These are phyloP conservation scores for Mycena chlorophos DNA, from an alignment of 768 basidiomycete genomes.

Conservation along the genomic window DNA sequence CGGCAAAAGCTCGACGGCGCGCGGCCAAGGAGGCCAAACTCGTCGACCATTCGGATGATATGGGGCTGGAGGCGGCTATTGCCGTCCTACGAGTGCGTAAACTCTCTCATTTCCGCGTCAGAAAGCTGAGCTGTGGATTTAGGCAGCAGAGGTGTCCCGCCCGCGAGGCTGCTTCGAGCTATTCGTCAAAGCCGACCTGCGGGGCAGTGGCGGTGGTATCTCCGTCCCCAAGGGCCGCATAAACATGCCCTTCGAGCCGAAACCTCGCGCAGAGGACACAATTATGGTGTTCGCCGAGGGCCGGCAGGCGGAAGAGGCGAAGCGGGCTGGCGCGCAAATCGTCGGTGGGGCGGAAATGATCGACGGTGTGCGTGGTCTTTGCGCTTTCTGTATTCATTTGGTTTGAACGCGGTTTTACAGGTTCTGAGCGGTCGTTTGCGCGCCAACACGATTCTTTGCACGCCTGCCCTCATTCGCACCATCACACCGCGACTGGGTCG, in stretches of 20 bases:
- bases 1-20: conserved; percentile 62
- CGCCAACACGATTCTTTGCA: conserved; percentile 84
- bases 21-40: conserved; percentile 54
- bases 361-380: conserved; percentile 66
- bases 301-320: conserved; percentile 77
- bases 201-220: conserved; percentile 54
- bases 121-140: conserved; percentile 3
- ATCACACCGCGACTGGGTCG: conserved; percentile 80
- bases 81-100: conserved; percentile 65
- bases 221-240: conserved; percentile 90
- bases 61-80: conserved; percentile 66
- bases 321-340: conserved; percentile 82
- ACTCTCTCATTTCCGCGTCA: conserved; percentile 2
- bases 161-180: conserved; percentile 80
- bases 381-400: conserved; percentile 2
- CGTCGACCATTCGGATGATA: conserved; percentile 64
- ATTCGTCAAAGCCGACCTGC: conserved; percentile 74
- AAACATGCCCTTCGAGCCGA: conserved; percentile 79
- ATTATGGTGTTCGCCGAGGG: conserved; percentile 96
- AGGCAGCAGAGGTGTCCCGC: conserved; percentile 84
- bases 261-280: conserved; percentile 65
- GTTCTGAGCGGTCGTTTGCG: conserved; percentile 71
- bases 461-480: conserved; percentile 71
- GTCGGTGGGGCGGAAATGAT: conserved; percentile 90
- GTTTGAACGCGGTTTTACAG: conserved; percentile 37